Evolutionary conservation across 805 yeast genomes (phyloP).

Genomic region (Saccharomycopsis fibuligera): DNA sequence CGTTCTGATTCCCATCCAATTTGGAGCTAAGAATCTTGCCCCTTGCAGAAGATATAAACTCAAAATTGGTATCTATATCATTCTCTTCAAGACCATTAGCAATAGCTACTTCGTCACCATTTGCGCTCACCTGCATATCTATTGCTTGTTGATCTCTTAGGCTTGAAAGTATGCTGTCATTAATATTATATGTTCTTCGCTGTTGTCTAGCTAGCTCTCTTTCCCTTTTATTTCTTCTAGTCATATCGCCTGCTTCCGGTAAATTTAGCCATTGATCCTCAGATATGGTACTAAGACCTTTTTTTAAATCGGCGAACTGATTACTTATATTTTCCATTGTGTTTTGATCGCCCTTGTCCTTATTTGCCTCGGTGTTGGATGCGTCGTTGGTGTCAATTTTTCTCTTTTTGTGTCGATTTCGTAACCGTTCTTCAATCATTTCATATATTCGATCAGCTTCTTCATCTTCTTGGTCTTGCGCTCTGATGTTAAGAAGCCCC

Average conservation of each 20-base stretch:
- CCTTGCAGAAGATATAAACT: slow-evolving; percentile 55
- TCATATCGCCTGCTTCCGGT: slow-evolving; percentile 87
- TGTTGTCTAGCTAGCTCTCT: slow-evolving; percentile 55
- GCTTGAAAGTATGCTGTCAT: slow-evolving; percentile 56
- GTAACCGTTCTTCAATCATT: slow-evolving; percentile 54
- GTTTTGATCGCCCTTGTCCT: slow-evolving; percentile 17
- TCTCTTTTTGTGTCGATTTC: slow-evolving; percentile 28
- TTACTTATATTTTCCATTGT: slow-evolving; percentile 30
- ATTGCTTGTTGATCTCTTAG: slow-evolving; percentile 27
- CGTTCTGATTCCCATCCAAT: slow-evolving; percentile 35
- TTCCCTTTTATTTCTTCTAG: slow-evolving; percentile 68
- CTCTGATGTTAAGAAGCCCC: slow-evolving; percentile 27
- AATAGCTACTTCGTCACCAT: slow-evolving; percentile 24
- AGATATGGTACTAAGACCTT: slow-evolving; percentile 50
- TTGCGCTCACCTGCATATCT: slow-evolving; percentile 30
- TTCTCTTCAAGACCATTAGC: slow-evolving; percentile 11
- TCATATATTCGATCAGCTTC: slow-evolving; percentile 74
- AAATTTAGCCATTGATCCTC: slow-evolving; percentile 72
- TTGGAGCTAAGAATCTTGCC: slow-evolving; percentile 51
- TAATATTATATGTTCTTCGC: slow-evolving; percentile 74
- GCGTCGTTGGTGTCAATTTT: slow-evolving; percentile 25
- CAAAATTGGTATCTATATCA: slow-evolving; percentile 35
- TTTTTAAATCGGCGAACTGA: slow-evolving; percentile 67
- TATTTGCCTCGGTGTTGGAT: slow-evolving; percentile 26
- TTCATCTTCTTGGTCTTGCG: slow-evolving; percentile 49